Conservation (phyloP, 257 asterid species). For the Solanum sejunctum region DNA sequence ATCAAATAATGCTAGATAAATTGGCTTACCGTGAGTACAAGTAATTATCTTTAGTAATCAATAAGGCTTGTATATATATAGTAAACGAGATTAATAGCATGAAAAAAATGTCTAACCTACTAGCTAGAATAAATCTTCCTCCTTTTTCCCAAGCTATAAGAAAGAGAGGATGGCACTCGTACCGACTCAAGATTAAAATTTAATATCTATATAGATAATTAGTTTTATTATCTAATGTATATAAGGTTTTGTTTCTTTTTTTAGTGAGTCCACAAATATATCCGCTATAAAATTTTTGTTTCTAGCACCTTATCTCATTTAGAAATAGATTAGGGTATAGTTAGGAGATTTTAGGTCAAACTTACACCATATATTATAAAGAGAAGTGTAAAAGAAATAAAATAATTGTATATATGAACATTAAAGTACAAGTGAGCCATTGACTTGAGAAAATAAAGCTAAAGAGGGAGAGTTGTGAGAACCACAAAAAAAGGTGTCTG, state of each 20-base stretch:
- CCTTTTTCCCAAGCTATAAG: too few species aligned
- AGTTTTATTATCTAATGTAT: background rate
- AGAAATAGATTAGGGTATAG: background rate
- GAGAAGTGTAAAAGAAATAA: background rate
- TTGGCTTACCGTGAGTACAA: background rate
- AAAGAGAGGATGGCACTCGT: too few species aligned
- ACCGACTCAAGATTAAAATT: too few species aligned
- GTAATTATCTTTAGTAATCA: background rate
- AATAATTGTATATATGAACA: constrained; percentile 6
- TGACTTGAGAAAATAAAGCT: constrained; percentile 23
- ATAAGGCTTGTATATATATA: too few species aligned
- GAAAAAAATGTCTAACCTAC: background rate
- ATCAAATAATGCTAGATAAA: background rate
- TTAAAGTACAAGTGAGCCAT: constrained; percentile 29
- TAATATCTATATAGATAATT: background rate
- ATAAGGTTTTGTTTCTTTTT: background rate
- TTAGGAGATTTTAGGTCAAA: background rate
- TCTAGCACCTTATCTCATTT: background rate
- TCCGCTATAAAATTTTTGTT: background rate
- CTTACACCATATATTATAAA: background rate
- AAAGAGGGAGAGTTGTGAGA: constrained; percentile 3
- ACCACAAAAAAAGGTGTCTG: constrained; percentile 31
- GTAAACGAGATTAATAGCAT: background rate
- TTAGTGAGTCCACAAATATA: background rate
- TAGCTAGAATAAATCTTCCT: background rate